Conservation (phyloP, 2,329 filamentous ascomycete species). For the Fusarium mangiferae region DNA sequence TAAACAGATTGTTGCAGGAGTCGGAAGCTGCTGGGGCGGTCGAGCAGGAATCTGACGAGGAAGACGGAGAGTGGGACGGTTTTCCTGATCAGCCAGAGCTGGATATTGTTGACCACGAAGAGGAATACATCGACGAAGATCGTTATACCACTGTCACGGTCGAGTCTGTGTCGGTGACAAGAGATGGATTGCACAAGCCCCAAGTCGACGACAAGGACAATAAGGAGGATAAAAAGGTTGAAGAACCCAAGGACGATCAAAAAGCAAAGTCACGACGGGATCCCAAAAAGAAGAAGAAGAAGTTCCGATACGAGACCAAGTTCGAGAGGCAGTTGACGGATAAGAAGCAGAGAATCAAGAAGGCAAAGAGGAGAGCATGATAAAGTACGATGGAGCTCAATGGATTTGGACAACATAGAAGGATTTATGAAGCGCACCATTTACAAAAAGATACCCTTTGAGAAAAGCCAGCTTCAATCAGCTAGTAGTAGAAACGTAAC, state of each 20-base stretch:
- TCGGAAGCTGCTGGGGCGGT: constrained; percentile 59
- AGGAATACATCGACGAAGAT: constrained; percentile 96
- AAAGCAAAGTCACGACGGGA: constrained; percentile 49
- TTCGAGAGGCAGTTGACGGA: constrained; percentile 79
- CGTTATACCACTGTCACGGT: constrained; percentile 95
- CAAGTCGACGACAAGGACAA: constrained; percentile 52
- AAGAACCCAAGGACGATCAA: constrained; percentile 39
- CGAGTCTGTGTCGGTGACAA: constrained; percentile 84
- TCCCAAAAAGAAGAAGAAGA: constrained; percentile 85
- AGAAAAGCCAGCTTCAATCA: constrained; percentile 44
- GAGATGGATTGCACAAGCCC: constrained; percentile 74
- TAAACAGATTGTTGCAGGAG: constrained; percentile 75
- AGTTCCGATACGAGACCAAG: constrained; percentile 94
- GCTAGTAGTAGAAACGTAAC: constrained; percentile 47
- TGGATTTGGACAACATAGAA: constrained; percentile 26
- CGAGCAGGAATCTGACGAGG: constrained; percentile 54
- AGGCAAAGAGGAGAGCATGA: constrained; percentile 17
- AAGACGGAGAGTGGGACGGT: constrained; percentile 71
- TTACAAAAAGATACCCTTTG: constrained; percentile 48
- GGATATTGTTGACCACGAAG: constrained; percentile 78
- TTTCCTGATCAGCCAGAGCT: constrained; percentile 63
- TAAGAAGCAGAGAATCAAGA: constrained; percentile 77
- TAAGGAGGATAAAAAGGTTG: constrained; percentile 48
- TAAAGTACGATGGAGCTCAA: constrained; percentile 5
- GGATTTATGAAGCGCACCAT: constrained; percentile 33